Evolutionary conservation across 495 filamentous ascomycete species (phyloP).

Genomic region (Pyrenula aspistea): DNA sequence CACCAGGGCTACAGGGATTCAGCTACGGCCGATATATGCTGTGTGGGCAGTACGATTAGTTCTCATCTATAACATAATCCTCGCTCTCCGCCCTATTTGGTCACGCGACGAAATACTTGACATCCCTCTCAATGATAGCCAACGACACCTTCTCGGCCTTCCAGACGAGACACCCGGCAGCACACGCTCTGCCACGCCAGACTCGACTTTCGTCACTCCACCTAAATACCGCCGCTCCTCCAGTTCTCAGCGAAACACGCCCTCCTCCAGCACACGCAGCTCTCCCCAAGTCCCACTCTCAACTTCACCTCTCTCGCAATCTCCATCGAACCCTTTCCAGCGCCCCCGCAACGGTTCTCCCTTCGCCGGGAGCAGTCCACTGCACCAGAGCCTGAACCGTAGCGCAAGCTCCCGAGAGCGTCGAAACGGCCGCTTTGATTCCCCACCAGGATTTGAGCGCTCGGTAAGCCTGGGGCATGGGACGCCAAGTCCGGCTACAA

Average conservation of each 20-base stretch:
- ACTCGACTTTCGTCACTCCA: conserved; percentile 57
- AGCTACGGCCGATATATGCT: neutral
- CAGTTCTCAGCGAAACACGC: neutral
- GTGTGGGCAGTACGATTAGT: conserved; percentile 34
- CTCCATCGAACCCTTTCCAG: neutral
- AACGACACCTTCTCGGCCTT: conserved; percentile 75
- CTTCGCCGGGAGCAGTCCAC: neutral
- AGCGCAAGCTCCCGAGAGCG: neutral
- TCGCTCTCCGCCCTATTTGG: conserved; percentile 57
- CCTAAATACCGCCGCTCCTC: conserved; percentile 69
- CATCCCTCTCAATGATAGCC: conserved; percentile 81
- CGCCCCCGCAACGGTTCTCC: neutral
- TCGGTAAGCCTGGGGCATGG: neutral
- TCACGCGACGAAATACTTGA: conserved; percentile 69
- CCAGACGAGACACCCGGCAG: conserved; percentile 39
- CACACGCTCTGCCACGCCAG: conserved; percentile 41
- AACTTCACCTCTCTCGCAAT: neutral
- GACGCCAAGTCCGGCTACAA: neutral
- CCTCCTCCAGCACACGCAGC: neutral
- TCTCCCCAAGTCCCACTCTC: neutral
- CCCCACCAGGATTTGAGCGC: neutral
- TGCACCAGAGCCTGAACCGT: neutral
- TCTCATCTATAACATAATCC: conserved; percentile 51
- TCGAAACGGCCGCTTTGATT: neutral
- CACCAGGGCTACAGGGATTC: neutral